Conservation (phyloP, 352 stramenopile genomes). For the Globisporangium camurandrum region DNA sequence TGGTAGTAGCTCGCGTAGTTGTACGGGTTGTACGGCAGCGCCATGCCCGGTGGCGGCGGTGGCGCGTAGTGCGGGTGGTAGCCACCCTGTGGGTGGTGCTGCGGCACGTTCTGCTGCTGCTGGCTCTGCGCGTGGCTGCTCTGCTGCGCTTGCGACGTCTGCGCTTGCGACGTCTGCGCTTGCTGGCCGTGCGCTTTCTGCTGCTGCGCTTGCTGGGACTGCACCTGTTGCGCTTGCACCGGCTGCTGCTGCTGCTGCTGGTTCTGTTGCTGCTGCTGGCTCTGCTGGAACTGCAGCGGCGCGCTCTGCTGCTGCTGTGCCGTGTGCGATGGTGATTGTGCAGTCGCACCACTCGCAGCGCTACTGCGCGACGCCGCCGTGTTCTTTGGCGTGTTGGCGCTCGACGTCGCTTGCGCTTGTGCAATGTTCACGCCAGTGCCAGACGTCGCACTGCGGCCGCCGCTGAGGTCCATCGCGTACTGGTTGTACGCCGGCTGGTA, state of each 20-base stretch:
- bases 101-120: slow-evolving; percentile 39
- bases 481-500: slow-evolving; percentile 78
- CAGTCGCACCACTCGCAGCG: slow-evolving; percentile 15
- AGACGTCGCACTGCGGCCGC: slow-evolving; percentile 17
- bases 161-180: slow-evolving; percentile 11
- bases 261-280: slow-evolving; percentile 17
- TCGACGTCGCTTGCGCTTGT: slow-evolving; percentile 23
- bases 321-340: slow-evolving; percentile 53
- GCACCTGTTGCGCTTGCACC: slow-evolving; percentile 23
- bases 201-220: no score
- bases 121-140: slow-evolving; percentile 13
- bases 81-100: slow-evolving; percentile 68
- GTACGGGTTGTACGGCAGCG: slow-evolving; percentile 85
- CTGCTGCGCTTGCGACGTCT: slow-evolving; percentile 13
- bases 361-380: slow-evolving; percentile 14
- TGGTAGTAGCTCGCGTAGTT: slow-evolving; percentile 85
- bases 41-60: slow-evolving; percentile 79
- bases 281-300: slow-evolving; percentile 29
- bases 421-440: slow-evolving; percentile 21
- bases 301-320: slow-evolving; percentile 34
- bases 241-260: slow-evolving; percentile 13
- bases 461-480: slow-evolving; percentile 80
- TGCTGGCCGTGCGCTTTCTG: slow-evolving; percentile 19
- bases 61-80: slow-evolving; percentile 81
- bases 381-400: slow-evolving; percentile 56